Conservation (phyloP, 805 yeast genomes). For the Tetrapisispora arboricola region DNA sequence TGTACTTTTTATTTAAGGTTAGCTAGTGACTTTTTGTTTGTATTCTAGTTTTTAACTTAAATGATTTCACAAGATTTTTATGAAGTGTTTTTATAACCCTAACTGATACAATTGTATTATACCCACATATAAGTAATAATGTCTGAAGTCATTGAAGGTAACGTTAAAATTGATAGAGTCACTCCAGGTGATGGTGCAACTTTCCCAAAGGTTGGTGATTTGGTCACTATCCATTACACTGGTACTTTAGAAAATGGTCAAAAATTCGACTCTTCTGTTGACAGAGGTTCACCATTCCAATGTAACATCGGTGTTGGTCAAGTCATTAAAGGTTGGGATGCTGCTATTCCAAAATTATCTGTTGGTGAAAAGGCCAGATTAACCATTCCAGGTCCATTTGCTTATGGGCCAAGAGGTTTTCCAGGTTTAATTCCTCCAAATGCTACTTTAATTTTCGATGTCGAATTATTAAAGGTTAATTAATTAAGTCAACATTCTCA, state of each 20-base stretch:
- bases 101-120: neutral
- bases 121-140: slow-evolving; percentile 6
- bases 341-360: slow-evolving; percentile 83
- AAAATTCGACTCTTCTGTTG: slow-evolving; percentile 91
- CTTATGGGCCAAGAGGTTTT: slow-evolving; percentile 90
- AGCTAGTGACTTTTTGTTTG: too few relatives aligned
- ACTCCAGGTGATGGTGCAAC: slow-evolving; percentile 69
- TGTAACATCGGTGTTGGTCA: slow-evolving; percentile 91
- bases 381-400: slow-evolving; percentile 88
- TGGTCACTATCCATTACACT: slow-evolving; percentile 87
- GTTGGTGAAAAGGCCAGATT: slow-evolving; percentile 88
- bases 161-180: slow-evolving; percentile 30
- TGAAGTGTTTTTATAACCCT: too few relatives aligned
- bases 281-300: slow-evolving; percentile 92
- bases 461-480: slow-evolving; percentile 49
- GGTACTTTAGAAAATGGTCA: slow-evolving; percentile 94
- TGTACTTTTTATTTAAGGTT: too few relatives aligned
- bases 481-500: slow-evolving; percentile 9
- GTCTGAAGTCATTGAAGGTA: slow-evolving; percentile 32
- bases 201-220: slow-evolving; percentile 81
- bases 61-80: too few relatives aligned
- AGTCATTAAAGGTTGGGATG: slow-evolving; percentile 96
- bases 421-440: slow-evolving; percentile 96
- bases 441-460: slow-evolving; percentile 83
- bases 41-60: too few relatives aligned